phyloP scores from a whole-genome alignment of 768 basidiomycete genomes.

The Epithele typhae region DNA sequence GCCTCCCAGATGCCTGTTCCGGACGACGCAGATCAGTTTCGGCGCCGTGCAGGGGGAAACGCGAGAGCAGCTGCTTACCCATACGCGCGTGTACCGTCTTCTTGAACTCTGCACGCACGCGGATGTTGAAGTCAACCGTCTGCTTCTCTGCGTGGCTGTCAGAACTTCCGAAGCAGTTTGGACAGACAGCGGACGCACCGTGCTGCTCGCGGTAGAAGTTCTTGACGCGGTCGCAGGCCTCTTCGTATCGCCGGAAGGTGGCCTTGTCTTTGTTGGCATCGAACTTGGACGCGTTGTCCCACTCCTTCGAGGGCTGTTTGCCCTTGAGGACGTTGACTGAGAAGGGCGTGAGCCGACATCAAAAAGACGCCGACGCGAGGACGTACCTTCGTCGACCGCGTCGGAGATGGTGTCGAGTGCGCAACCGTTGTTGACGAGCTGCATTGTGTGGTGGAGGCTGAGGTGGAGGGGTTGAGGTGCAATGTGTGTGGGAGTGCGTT shows the following conservation, averaged over 20 bases:
- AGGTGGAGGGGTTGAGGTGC: too few species aligned
- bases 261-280: constrained; percentile 62
- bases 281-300: constrained; percentile 56
- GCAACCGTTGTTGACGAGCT: constrained; percentile 3
- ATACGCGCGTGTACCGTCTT: constrained; percentile 65
- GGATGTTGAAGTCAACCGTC: constrained; percentile 80
- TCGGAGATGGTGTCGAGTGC: constrained; percentile 42
- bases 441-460: constrained; percentile 1
- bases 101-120: constrained; percentile 71
- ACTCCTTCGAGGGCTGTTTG: constrained; percentile 29
- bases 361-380: too few species aligned
- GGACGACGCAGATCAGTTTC: too few species aligned
- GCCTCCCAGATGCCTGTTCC: constrained; percentile 64
- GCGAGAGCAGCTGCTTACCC: too few species aligned
- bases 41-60: too few species aligned
- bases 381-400: constrained; percentile 45
- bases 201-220: constrained; percentile 77
- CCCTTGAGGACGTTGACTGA: constrained; percentile 69
- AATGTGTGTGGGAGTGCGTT: too few species aligned
- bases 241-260: constrained; percentile 67
- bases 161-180: neutral
- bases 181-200: constrained; percentile 42
- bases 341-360: neutral
- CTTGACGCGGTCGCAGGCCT: constrained; percentile 74
- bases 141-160: constrained; percentile 67